Percentiles rank a stretch among this genome's conserved stretches.
These are phyloP conservation scores for Trichoderma asperelloides DNA, from an alignment of 495 filamentous ascomycete species.

Conservation along the genomic window DNA sequence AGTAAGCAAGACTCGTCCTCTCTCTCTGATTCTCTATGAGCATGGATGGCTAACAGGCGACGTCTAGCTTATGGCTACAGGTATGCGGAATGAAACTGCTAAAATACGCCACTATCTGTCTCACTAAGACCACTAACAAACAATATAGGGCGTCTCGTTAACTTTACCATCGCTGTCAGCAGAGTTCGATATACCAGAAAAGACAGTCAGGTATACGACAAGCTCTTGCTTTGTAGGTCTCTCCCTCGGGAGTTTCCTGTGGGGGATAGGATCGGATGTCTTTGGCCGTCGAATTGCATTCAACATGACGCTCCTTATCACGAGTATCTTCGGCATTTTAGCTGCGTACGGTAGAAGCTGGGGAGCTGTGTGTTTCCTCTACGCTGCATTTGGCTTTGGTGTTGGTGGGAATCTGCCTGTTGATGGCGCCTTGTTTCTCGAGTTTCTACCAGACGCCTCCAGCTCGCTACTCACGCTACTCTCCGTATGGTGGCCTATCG, in stretches of 20 bases:
- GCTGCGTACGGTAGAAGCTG: constrained; percentile 62
- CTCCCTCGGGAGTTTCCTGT: constrained; percentile 64
- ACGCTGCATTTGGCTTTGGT: constrained; percentile 40
- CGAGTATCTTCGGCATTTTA: constrained; percentile 61
- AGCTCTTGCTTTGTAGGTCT: constrained; percentile 50
- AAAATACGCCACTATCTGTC: constrained; percentile 40
- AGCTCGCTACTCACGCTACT: constrained; percentile 69
- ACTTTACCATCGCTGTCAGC: constrained; percentile 61
- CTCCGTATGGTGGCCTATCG: constrained; percentile 75
- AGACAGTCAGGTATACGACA: constrained; percentile 44
- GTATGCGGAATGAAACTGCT: constrained; percentile 19
- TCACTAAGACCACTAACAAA: not conserved
- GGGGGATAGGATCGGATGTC: constrained; percentile 71
- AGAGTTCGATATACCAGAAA: constrained; percentile 52
- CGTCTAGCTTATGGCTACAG: constrained; percentile 42
- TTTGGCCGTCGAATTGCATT: constrained; percentile 64
- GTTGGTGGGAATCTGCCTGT: constrained; percentile 71
- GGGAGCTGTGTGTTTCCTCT: constrained; percentile 50
- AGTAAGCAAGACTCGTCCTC: constrained; percentile 26
- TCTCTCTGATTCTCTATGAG: not conserved
- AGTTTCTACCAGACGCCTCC: constrained; percentile 69
- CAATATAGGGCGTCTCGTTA: constrained; percentile 59
- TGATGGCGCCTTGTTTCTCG: constrained; percentile 69
- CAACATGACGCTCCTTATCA: constrained; percentile 64
- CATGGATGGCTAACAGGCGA: constrained; percentile 5